Conservation (phyloP, 768 basidiomycete species). For the Boletus coccyginus region DNA sequence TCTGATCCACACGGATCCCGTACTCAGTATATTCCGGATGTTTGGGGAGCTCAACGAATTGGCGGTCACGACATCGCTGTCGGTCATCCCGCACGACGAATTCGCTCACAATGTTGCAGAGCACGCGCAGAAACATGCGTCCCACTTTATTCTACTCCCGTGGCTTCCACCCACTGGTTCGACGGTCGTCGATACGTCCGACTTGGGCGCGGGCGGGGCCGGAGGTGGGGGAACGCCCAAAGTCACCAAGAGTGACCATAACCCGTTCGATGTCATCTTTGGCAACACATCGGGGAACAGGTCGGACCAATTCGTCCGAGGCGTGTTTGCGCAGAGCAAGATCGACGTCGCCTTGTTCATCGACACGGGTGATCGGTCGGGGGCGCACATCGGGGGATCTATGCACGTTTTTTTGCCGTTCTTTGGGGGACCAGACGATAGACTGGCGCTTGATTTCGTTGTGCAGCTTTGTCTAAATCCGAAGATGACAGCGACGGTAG, state of each 20-base stretch:
- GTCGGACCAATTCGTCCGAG: slow-evolving; percentile 69
- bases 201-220: neutral
- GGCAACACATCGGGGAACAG: slow-evolving; percentile 20
- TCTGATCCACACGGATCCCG: slow-evolving; percentile 67
- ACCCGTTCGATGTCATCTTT: slow-evolving; percentile 76
- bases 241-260: slow-evolving; percentile 26
- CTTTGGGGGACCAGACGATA: slow-evolving; percentile 93
- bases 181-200: slow-evolving; percentile 1
- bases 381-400: slow-evolving; percentile 25
- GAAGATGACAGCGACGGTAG: slow-evolving; percentile 68
- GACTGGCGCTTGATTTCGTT: slow-evolving; percentile 81
- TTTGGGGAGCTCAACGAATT: slow-evolving; percentile 74
- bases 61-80: slow-evolving; percentile 58
- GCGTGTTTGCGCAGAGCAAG: slow-evolving; percentile 67
- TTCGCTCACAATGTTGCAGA: slow-evolving; percentile 68
- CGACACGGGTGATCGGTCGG: slow-evolving; percentile 50
- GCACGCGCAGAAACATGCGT: slow-evolving; percentile 53
- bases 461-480: slow-evolving; percentile 77
- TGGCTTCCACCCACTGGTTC: slow-evolving; percentile 56
- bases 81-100: slow-evolving; percentile 76
- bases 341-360: slow-evolving; percentile 84
- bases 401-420: slow-evolving; percentile 85
- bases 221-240: slow-evolving; percentile 8
- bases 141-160: slow-evolving; percentile 79
- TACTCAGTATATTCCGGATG: slow-evolving; percentile 71